phyloP scores from a whole-genome alignment of 805 yeast species.

The Saccharomycopsis amapae region DNA sequence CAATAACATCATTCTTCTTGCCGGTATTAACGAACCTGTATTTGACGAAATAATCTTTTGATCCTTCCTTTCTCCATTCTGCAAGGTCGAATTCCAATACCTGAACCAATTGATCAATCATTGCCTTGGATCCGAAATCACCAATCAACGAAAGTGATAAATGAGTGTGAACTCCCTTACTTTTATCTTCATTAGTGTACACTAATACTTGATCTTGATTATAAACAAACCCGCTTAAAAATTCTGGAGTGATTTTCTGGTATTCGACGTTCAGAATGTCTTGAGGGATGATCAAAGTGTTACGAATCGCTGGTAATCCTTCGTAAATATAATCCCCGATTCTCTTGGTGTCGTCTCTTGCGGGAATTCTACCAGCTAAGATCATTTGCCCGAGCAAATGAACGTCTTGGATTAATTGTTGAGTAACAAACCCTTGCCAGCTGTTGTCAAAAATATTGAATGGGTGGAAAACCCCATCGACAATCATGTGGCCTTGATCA shows the following conservation, averaged over 20 bases:
- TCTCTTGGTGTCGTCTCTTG: conserved; percentile 27
- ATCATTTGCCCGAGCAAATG: conserved; percentile 25
- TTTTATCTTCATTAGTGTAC: conserved; percentile 6
- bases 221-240: conserved; percentile 8
- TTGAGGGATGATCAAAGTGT: conserved; percentile 46
- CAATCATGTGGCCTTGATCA: conserved; percentile 45
- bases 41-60: conserved; percentile 31
- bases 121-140: conserved; percentile 36
- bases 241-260: conserved; percentile 24
- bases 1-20: conserved; percentile 23
- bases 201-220: conserved; percentile 23
- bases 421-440: conserved; percentile 50
- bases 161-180: conserved; percentile 28
- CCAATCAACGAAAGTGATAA: conserved; percentile 43
- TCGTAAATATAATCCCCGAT: conserved; percentile 38
- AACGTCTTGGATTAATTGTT: conserved; percentile 50
- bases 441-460: conserved; percentile 33
- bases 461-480: conserved; percentile 64
- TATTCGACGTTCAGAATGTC: conserved; percentile 29
- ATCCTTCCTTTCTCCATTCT: conserved; percentile 19
- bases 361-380: conserved; percentile 24
- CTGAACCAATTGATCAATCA: conserved; percentile 39
- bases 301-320: conserved; percentile 38
- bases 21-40: conserved; percentile 33
- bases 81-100: conserved; percentile 25